Base-by-base conservation (phyloP, 176 grass and related monocot genomes). In the Chloris gayana region DNA sequence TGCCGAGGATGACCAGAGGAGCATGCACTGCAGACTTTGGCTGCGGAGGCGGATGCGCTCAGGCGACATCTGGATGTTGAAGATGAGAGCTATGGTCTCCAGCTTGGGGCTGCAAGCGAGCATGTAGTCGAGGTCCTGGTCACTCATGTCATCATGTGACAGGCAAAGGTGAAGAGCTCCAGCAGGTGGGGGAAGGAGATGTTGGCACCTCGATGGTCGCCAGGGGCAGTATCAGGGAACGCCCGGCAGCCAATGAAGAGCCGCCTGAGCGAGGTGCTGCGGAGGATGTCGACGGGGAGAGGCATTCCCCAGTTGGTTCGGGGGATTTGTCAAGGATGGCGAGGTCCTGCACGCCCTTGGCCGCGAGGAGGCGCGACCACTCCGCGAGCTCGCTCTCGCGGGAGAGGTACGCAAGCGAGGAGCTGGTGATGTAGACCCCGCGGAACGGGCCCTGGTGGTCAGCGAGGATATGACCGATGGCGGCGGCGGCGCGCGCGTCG, bases 21-120 rank as follows among this genome's bases (percentile, higher is more conserved):
- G 32, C 31, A 79, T 31, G 58, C 83, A 72, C 33, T 26, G 31
- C 2, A 85, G 66, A 45, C 75, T 85, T 50, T 4, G 46, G 26
- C 39, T 34, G 26, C 75, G 42, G 58, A 85, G 31, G n/a, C 3
- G 67, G 68, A 85, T 47, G 32, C 37, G 47, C 13, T 65, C 9
- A 46, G 44, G 44, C 24, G 47, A 50, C 65, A 9, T 27, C 14
- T 0, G 13, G 47, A 50, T 18, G 51, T 6, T 53, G 30, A 29
- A 12, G 21, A 64, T 31, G 75, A 85, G 22, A 5, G 67, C 62
- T 30, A 78, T 47, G 25, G 26, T 85, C 74, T 71, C 74, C 27
- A 85, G 83, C 14, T n/a, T 22, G 41, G 83, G 65, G 67, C 74
- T 70, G 74, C 65, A 58, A 53, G 83, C 29, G 41, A 85, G n/a